phyloP scores from a whole-genome alignment of 1,284 basidiomycete genomes.

The Puccinia coronata region DNA sequence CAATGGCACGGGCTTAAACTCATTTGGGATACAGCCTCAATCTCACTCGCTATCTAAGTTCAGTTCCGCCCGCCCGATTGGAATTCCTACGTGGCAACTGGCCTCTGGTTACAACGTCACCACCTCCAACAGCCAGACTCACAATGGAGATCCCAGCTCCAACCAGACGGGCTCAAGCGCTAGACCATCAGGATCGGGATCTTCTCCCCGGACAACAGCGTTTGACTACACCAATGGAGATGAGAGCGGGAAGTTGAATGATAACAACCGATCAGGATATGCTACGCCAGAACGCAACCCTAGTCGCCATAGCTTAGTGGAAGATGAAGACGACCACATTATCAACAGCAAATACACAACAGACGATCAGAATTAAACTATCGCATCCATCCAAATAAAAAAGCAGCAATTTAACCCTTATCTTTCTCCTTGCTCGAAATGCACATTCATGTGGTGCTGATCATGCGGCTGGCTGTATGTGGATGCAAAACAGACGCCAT shows the following conservation, averaged over 20 bases:
- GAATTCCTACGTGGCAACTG: slow-evolving; percentile 46
- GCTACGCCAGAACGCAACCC: not conserved
- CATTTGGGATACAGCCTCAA: slow-evolving; percentile 20
- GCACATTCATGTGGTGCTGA: no score
- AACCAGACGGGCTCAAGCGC: not conserved
- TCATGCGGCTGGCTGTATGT: no score
- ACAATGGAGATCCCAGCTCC: slow-evolving; percentile 1
- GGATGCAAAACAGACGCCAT: no score
- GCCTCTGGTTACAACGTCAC: slow-evolving; percentile 8
- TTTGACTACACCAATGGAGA: slow-evolving; percentile 4
- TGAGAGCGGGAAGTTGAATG: not conserved
- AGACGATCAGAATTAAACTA: not conserved
- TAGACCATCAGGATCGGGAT: not conserved
- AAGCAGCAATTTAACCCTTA: no score
- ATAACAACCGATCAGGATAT: not conserved
- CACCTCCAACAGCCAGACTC: not conserved
- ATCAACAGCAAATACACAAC: slow-evolving; percentile 22
- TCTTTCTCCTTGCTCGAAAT: no score
- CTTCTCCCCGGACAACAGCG: not conserved
- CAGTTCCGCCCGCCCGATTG: slow-evolving; percentile 6
- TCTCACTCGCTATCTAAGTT: slow-evolving; percentile 15
- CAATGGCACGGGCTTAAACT: not conserved
- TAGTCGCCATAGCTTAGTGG: not conserved
- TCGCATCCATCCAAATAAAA: no score
- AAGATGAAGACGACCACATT: slow-evolving; percentile 30